Conservation (phyloP, 148 eudicot genomes). For the Simmondsia chinensis region DNA sequence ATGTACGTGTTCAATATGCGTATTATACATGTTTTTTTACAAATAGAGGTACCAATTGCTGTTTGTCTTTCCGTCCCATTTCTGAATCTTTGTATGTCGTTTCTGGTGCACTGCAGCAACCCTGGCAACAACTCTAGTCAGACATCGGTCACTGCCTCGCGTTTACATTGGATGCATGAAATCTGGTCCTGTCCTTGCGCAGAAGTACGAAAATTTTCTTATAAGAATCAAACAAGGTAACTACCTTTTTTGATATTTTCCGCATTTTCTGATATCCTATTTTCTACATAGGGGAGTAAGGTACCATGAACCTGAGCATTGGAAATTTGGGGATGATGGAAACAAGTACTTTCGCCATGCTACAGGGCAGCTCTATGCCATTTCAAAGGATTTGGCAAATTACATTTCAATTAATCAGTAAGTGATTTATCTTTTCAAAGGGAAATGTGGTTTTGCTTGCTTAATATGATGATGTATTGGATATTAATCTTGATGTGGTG, state of each 20-base stretch:
- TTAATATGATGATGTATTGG: background rate
- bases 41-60: background rate
- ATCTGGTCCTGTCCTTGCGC: slow-evolving; percentile 92
- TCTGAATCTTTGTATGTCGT: background rate
- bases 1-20: too few species aligned
- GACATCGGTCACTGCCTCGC: slow-evolving; percentile 59
- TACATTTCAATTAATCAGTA: slow-evolving; percentile 61
- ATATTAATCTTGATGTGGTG: slow-evolving; percentile 2
- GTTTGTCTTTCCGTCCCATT: background rate
- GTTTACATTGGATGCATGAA: slow-evolving; percentile 89
- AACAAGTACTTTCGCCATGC: slow-evolving; percentile 81
- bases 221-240: background rate
- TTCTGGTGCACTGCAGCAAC: slow-evolving; percentile 34
- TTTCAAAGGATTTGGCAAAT: slow-evolving; percentile 64
- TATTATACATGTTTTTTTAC: too few species aligned
- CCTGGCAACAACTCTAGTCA: slow-evolving; percentile 46
- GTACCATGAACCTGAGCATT: slow-evolving; percentile 80
- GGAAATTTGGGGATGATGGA: slow-evolving; percentile 81
- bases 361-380: slow-evolving; percentile 75
- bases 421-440: slow-evolving; percentile 14
- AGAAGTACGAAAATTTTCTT: slow-evolving; percentile 35
- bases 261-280: slow-evolving; percentile 2
- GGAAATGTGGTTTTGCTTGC: background rate
- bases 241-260: background rate
- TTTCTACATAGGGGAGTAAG: slow-evolving; percentile 50